Conservation (phyloP, 106 monocot genomes). For the Phalaenopsis equestris region DNA sequence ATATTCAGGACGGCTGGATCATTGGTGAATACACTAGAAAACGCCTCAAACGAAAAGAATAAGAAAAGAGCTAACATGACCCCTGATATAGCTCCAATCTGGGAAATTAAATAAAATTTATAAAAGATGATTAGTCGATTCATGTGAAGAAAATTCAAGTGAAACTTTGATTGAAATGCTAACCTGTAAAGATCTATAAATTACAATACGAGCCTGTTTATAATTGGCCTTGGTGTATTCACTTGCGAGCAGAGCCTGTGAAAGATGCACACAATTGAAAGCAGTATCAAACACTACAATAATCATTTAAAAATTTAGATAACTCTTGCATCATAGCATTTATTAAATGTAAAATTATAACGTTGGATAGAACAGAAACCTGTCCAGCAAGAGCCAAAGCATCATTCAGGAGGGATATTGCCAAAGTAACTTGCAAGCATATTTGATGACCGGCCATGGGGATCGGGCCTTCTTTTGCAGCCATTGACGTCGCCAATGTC, state of each 20-base stretch:
- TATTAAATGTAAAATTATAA: background rate
- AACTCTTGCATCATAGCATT: too few relatives aligned
- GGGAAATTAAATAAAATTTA: slow-evolving; percentile 7
- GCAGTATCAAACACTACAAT: background rate
- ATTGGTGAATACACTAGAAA: slow-evolving; percentile 59
- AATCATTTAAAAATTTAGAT: too few relatives aligned
- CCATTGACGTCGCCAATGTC: slow-evolving; percentile 81
- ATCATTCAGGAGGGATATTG: slow-evolving; percentile 88
- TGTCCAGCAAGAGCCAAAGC: slow-evolving; percentile 95
- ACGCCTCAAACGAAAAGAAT: slow-evolving; percentile 66
- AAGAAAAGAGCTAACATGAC: slow-evolving; percentile 46
- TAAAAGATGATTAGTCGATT: background rate
- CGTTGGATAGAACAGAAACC: slow-evolving; percentile 23
- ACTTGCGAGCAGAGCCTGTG: slow-evolving; percentile 83
- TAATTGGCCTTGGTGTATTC: slow-evolving; percentile 64
- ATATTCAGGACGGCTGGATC: slow-evolving; percentile 69
- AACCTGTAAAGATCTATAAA: slow-evolving; percentile 68
- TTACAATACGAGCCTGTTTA: slow-evolving; percentile 47
- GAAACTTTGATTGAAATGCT: background rate
- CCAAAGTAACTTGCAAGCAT: slow-evolving; percentile 92
- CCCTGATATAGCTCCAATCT: slow-evolving; percentile 70
- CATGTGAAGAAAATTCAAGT: background rate
- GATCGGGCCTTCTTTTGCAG: slow-evolving; percentile 71
- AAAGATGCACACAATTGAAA: slow-evolving; percentile 3
- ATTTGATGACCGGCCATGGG: slow-evolving; percentile 93